These are phyloP conservation scores for Leccinum discolor DNA, from an alignment of 1,284 basidiomycete genomes.

Conservation along the genomic window DNA sequence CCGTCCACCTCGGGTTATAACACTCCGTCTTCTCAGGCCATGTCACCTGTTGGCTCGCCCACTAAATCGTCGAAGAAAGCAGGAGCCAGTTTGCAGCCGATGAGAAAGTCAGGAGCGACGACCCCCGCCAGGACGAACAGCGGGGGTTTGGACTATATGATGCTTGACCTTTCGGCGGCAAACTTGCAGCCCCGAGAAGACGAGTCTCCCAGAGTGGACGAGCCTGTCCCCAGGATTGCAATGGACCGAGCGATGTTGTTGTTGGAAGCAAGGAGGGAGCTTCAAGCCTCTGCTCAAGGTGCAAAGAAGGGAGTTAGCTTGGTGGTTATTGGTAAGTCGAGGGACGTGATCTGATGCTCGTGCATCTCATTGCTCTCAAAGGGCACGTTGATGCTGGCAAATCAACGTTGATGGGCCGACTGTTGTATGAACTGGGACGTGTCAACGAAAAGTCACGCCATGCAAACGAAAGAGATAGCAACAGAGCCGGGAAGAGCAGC, in stretches of 20 bases:
- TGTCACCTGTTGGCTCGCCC: conserved; percentile 39
- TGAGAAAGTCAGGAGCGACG: conserved; percentile 28
- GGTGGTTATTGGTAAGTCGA: conserved; percentile 87
- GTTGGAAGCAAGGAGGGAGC: conserved; percentile 69
- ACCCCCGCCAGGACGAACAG: conserved; percentile 24
- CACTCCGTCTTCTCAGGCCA: conserved; percentile 42
- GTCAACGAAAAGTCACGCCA: conserved; percentile 84
- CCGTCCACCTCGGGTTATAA: conserved; percentile 32
- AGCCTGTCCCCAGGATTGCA: conserved; percentile 63
- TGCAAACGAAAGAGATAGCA: conserved; percentile 90
- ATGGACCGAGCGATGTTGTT: conserved; percentile 85
- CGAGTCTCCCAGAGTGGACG: conserved; percentile 42
- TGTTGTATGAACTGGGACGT: conserved; percentile 91
- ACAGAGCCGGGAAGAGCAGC: conserved; percentile 89
- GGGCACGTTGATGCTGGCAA: conserved; percentile 99
- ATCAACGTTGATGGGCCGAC: conserved; percentile 94
- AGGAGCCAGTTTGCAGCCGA: conserved; percentile 40
- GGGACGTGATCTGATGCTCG: conserved; percentile 3
- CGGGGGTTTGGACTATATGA: conserved; percentile 48
- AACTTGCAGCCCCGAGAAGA: conserved; percentile 61
- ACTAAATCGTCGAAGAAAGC: conserved; percentile 33
- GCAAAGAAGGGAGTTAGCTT: conserved; percentile 80
- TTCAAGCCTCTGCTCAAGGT: conserved; percentile 53
- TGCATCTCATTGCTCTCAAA: conserved; percentile 13
- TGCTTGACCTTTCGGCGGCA: conserved; percentile 74